Conservation (phyloP, 352 stramenopile genomes). For the Pythium myriotylum region DNA sequence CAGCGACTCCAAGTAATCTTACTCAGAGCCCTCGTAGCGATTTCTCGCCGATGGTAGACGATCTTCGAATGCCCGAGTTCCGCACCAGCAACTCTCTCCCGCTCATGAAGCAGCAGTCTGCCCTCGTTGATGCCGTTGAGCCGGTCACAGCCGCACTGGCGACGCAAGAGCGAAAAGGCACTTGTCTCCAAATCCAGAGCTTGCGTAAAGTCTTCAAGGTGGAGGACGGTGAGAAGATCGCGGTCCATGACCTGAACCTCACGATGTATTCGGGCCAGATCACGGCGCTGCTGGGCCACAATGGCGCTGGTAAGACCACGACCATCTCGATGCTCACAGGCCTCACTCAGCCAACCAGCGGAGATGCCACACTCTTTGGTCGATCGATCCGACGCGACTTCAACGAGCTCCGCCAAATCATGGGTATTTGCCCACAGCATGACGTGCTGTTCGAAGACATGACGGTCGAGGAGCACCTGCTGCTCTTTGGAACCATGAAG, state of each 20-base stretch:
- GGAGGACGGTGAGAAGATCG: constrained; percentile 87
- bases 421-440: constrained; percentile 97
- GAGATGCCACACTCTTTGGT: constrained; percentile 75
- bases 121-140: constrained; percentile 25
- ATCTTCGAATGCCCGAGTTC: background rate
- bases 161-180: constrained; percentile 44
- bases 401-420: constrained; percentile 86
- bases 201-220: constrained; percentile 85
- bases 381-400: constrained; percentile 81
- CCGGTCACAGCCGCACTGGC: constrained; percentile 45
- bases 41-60: constrained; percentile 9
- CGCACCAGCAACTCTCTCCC: background rate
- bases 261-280: constrained; percentile 73
- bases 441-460: constrained; percentile 95
- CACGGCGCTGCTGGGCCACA: constrained; percentile 76
- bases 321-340: constrained; percentile 83
- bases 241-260: constrained; percentile 46
- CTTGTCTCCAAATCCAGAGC: constrained; percentile 71
- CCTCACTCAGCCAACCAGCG: constrained; percentile 49
- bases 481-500: constrained; percentile 94
- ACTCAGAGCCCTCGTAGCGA: constrained; percentile 4
- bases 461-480: constrained; percentile 95
- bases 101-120: constrained; percentile 15
- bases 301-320: constrained; percentile 79
- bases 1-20: background rate